Conservation (phyloP, 2,329 filamentous ascomycete species). For the Elsinoe perseae region DNA sequence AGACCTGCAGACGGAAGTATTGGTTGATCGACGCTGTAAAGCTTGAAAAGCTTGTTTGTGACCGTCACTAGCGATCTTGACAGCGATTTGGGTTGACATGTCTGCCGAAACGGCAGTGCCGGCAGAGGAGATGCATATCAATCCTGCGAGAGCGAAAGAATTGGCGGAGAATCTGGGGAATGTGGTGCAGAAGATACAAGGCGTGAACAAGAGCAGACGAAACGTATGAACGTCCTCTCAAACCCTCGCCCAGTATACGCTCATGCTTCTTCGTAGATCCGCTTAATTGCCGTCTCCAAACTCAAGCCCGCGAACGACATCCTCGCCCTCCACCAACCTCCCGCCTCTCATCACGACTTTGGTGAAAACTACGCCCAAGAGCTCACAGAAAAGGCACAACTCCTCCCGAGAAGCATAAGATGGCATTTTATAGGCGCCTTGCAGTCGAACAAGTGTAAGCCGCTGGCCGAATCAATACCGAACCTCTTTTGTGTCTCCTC, state of each 20-base stretch:
- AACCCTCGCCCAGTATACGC: not conserved
- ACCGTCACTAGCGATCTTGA: not conserved
- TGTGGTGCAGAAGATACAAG: conserved; percentile 36
- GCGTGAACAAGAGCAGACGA: conserved; percentile 29
- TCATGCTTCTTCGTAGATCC: conserved; percentile 46
- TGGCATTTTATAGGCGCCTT: conserved; percentile 98
- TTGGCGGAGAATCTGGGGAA: conserved; percentile 39
- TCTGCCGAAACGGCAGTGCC: not conserved
- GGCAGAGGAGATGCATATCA: conserved; percentile 27
- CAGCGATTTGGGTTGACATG: not conserved
- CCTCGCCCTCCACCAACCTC: conserved; percentile 63
- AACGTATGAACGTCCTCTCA: conserved; percentile 24
- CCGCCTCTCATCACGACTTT: conserved; percentile 61
- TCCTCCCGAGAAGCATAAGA: conserved; percentile 67
- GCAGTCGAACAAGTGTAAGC: conserved; percentile 89
- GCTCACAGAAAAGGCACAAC: conserved; percentile 70
- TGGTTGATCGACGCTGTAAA: not conserved
- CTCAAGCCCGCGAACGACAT: conserved; percentile 90
- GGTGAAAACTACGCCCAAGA: conserved; percentile 89
- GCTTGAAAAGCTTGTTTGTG: not conserved
- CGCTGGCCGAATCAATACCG: conserved; percentile 69
- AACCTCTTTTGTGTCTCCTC: conserved; percentile 90
- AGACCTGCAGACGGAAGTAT: not conserved
- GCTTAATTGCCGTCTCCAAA: conserved; percentile 92
- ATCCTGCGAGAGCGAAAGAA: conserved; percentile 39